phyloP scores from a whole-genome alignment of 2,329 filamentous ascomycete genomes.

The Xylaria sp. region DNA sequence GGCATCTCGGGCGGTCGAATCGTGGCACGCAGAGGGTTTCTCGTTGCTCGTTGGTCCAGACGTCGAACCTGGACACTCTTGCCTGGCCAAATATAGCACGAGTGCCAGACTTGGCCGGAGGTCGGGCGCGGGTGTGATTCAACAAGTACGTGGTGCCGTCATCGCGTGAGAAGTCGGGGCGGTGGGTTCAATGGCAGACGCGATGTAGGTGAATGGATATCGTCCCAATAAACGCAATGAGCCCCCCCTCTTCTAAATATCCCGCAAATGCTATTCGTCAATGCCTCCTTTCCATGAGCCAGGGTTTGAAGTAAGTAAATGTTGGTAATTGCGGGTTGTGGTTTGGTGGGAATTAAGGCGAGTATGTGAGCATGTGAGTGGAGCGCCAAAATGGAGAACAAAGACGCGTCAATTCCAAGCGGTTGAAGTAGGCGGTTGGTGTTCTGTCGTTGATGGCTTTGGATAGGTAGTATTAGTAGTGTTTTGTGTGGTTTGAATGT shows the following conservation, averaged over 20 bases:
- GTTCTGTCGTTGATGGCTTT: background rate
- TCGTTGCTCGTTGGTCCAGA: background rate
- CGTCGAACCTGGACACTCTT: background rate
- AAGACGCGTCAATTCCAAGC: slow-evolving; percentile 26
- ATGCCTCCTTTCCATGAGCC: background rate
- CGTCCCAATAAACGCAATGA: background rate
- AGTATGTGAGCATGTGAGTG: slow-evolving; percentile 4
- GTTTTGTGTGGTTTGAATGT: background rate
- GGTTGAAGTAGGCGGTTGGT: background rate
- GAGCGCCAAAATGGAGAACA: slow-evolving; percentile 4
- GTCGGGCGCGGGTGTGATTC: background rate
- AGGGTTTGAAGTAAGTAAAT: background rate
- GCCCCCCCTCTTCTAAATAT: background rate
- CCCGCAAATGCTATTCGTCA: background rate
- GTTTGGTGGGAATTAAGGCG: background rate
- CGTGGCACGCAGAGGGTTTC: background rate
- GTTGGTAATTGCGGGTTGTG: background rate
- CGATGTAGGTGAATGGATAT: background rate
- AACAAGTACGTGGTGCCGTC: slow-evolving; percentile 10
- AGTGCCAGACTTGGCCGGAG: background rate
- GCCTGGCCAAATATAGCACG: background rate
- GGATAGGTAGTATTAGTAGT: background rate
- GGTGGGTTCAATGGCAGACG: background rate
- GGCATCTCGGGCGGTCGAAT: slow-evolving; percentile 51
- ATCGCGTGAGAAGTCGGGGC: slow-evolving; percentile 5